A percentile compares a stretch with the other conserved stretches of the same genome.
Conservation (phyloP, 768 basidiomycete species). For the Xerocomus spinulosus region DNA sequence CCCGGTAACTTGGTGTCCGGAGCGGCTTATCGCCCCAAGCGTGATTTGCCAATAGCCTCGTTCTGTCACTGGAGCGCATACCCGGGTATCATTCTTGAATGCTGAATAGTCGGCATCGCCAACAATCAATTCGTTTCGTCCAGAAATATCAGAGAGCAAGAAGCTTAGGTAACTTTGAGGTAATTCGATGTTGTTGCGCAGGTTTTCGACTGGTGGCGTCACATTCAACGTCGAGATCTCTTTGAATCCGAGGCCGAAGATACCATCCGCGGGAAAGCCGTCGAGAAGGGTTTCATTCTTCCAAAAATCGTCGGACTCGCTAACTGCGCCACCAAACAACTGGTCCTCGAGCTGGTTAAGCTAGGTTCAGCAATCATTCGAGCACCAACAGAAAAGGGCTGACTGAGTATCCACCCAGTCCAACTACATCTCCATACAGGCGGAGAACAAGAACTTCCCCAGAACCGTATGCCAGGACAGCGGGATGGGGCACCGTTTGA, state of each 20-base stretch:
- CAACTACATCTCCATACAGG: constrained; percentile 34
- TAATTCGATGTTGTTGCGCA: constrained; percentile 31
- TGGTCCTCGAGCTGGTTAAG: constrained; percentile 33
- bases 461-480: constrained; percentile 36
- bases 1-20: not conserved
- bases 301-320: constrained; percentile 27
- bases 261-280: constrained; percentile 30
- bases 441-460: constrained; percentile 30
- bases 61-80: constrained; percentile 26
- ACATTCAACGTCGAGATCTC: constrained; percentile 32
- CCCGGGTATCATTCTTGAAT: constrained; percentile 44
- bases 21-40: constrained; percentile 17
- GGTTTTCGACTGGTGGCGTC: constrained; percentile 38
- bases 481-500: constrained; percentile 5
- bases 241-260: constrained; percentile 39
- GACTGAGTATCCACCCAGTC: constrained; percentile 32
- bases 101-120: constrained; percentile 41
- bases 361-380: not conserved
- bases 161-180: constrained; percentile 37
- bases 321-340: constrained; percentile 34
- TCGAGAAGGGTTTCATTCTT: constrained; percentile 4
- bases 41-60: constrained; percentile 36
- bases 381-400: not conserved
- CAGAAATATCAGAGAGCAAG: constrained; percentile 34
- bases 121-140: constrained; percentile 14